phyloP scores from a whole-genome alignment of 371 early-diverging fungal genomes.

The Mucor indicus region DNA sequence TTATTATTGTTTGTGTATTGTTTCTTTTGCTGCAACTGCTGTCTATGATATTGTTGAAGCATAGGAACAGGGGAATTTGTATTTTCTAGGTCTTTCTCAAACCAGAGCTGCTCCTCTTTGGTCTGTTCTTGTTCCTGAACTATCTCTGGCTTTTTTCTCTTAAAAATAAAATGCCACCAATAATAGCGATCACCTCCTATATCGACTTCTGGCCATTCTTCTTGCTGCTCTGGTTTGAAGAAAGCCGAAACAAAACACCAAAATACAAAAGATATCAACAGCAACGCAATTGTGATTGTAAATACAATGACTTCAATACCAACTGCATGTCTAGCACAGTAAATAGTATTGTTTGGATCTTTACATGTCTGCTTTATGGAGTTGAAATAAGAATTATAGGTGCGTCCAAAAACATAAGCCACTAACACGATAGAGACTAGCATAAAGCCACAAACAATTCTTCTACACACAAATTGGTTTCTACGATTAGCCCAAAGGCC shows the following conservation, averaged over 20 bases:
- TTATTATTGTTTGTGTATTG: too few species aligned
- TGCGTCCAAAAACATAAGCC: conserved; percentile 15
- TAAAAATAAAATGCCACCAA: not conserved
- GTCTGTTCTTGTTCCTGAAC: not conserved
- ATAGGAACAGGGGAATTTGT: not conserved
- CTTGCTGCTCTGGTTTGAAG: not conserved
- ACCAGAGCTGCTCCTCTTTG: not conserved
- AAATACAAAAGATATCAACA: conserved; percentile 14
- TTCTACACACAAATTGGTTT: conserved; percentile 14
- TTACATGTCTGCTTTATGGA: conserved; percentile 13
- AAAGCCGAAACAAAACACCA: conserved; percentile 15
- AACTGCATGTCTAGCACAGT: conserved; percentile 18
- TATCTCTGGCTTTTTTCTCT: not conserved
- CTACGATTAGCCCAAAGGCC: conserved; percentile 21
- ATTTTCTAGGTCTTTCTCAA: not conserved
- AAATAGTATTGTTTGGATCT: conserved; percentile 6
- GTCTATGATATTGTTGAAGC: too few species aligned
- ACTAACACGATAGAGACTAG: conserved; percentile 12
- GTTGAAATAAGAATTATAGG: conserved; percentile 18
- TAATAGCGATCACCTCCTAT: not conserved
- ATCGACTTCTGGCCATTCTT: not conserved
- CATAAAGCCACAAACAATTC: conserved; percentile 16
- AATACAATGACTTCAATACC: conserved; percentile 28
- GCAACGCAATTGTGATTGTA: conserved; percentile 16
- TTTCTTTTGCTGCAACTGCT: too few species aligned